A percentile compares a stretch with the other conserved stretches of the same genome.
Evolutionary conservation across 495 filamentous ascomycete genomes (phyloP).

Genomic region (Penicillium pancosmium): DNA sequence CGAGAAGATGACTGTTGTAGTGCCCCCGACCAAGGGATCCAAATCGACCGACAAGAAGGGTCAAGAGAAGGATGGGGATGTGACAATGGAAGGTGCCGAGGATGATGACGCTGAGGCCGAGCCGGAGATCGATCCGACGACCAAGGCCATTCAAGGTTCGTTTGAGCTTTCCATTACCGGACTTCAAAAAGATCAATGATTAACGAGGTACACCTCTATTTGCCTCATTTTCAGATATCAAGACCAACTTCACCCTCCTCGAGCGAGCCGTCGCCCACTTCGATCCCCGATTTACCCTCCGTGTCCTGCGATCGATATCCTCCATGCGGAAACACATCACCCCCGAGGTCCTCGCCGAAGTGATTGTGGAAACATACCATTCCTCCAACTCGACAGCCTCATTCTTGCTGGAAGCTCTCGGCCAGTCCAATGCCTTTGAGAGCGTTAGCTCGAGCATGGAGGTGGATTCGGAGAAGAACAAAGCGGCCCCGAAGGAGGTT

Average conservation of each 20-base stretch:
- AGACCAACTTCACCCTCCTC: conserved; percentile 85
- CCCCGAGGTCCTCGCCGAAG: conserved; percentile 75
- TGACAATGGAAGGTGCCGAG: conserved; percentile 70
- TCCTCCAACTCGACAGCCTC: conserved; percentile 65
- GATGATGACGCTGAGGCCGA: conserved; percentile 55
- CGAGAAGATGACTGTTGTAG: conserved; percentile 84
- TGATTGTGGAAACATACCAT: conserved; percentile 78
- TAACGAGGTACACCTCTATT: conserved; percentile 7
- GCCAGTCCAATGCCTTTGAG: conserved; percentile 63
- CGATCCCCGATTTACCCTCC: conserved; percentile 90
- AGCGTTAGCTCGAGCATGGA: conserved; percentile 70
- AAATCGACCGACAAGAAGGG: conserved; percentile 60
- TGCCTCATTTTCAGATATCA: conserved; percentile 68
- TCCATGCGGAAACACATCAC: conserved; percentile 90
- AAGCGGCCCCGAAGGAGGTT: conserved; percentile 61
- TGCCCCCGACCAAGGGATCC: conserved; percentile 74
- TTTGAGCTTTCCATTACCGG: conserved; percentile 16
- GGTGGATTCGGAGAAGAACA: conserved; percentile 63
- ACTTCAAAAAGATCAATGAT: not conserved
- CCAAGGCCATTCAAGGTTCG: conserved; percentile 68
- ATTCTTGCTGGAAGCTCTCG: conserved; percentile 68
- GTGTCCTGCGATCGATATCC: conserved; percentile 92
- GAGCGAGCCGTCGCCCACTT: conserved; percentile 92
- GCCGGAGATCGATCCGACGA: conserved; percentile 57
- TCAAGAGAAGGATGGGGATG: conserved; percentile 70